Conservation (phyloP, 768 basidiomycete species). For the Galerina marginata region DNA sequence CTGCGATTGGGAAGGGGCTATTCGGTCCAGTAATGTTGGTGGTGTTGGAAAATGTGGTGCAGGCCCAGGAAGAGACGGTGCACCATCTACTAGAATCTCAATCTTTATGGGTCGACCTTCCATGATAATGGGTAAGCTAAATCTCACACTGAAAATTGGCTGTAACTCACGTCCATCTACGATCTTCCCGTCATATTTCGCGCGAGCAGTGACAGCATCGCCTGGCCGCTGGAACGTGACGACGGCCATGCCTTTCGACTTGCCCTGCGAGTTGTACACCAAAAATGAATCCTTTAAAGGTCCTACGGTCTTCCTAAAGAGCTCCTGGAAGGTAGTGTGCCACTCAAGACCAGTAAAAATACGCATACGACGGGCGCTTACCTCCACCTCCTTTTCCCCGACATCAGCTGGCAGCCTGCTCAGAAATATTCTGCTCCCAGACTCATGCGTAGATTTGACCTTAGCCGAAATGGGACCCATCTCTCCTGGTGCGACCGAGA, state of each 20-base stretch:
- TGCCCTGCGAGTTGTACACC: conserved; percentile 76
- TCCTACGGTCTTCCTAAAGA: conserved; percentile 79
- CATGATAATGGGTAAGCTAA: not conserved
- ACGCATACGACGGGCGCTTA: conserved; percentile 30
- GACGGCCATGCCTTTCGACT: conserved; percentile 82
- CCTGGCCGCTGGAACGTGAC: conserved; percentile 67
- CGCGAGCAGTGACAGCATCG: conserved; percentile 66
- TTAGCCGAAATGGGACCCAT: conserved; percentile 29
- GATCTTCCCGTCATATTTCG: conserved; percentile 78
- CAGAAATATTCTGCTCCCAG: conserved; percentile 71
- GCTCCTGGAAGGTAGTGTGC: conserved; percentile 48
- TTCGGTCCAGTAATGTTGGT: conserved; percentile 35
- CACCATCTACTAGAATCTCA: conserved; percentile 61
- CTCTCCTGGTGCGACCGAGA: conserved; percentile 19
- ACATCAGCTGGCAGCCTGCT: conserved; percentile 74
- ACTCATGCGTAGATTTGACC: conserved; percentile 35
- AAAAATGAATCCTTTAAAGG: conserved; percentile 73
- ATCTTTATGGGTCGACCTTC: conserved; percentile 72
- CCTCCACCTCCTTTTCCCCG: conserved; percentile 70
- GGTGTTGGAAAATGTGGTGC: conserved; percentile 21
- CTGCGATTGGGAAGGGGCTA: conserved; percentile 23
- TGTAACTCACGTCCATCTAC: conserved; percentile 67
- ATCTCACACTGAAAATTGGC: not conserved
- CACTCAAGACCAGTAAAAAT: conserved; percentile 4
- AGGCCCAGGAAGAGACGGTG: conserved; percentile 25